Percentiles rank a stretch among this genome's conserved stretches.
Conservation (phyloP, 2,329 filamentous ascomycete species). For the Ilyonectria robusta region DNA sequence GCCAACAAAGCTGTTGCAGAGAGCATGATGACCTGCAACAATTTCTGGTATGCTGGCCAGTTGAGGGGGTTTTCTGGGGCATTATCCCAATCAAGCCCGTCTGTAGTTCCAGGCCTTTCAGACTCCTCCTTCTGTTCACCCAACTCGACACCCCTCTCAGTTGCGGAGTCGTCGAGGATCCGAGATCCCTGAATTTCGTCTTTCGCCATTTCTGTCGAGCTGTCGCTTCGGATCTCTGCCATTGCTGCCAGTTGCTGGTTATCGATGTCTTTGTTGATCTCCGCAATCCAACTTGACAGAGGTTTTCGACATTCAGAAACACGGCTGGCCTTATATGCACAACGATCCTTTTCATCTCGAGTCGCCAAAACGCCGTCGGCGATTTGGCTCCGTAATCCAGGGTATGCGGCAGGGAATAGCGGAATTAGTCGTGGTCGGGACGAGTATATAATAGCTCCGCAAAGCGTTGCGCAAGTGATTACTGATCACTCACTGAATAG, state of each 20-base stretch:
- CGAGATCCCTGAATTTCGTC: conserved; percentile 14
- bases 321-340: neutral
- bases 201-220: conserved; percentile 8
- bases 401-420: neutral
- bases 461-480: conserved; percentile 11
- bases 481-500: conserved; percentile 16
- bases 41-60: conserved; percentile 61
- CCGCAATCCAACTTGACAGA: neutral
- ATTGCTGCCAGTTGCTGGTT: conserved; percentile 12
- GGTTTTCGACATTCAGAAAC: neutral
- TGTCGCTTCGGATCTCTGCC: conserved; percentile 17
- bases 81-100: conserved; percentile 50
- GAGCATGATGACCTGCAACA: conserved; percentile 55
- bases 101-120: neutral
- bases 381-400: conserved; percentile 10
- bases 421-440: neutral
- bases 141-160: conserved; percentile 51
- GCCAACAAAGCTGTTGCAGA: conserved; percentile 58
- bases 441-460: conserved; percentile 23
- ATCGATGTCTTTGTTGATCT: neutral
- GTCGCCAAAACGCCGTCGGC: neutral
- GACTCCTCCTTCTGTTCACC: conserved; percentile 22
- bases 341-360: neutral
- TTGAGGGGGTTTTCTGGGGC: conserved; percentile 66
- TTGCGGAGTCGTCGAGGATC: conserved; percentile 27